Base-by-base conservation (phyloP, 1,284 basidiomycete genomes). In the Singerocomus rubriflavus region DNA sequence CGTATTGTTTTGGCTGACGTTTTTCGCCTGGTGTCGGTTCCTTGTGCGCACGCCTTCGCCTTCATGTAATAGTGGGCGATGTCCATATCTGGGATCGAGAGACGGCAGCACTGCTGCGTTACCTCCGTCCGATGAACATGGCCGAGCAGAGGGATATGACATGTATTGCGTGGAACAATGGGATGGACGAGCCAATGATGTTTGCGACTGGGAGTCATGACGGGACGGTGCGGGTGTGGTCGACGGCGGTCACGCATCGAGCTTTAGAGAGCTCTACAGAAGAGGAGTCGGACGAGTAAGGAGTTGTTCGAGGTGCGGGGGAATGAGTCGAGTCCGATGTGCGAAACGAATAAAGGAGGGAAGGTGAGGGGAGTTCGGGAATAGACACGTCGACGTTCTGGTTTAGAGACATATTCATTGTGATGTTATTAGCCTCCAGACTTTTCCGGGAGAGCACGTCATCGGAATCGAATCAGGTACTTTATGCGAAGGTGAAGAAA, bases 21-120 rank as follows among this genome's bases (percentile, higher is more conserved):
- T 32, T 30, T 21, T 31, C 21, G 21, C 21, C 21, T 21, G 21
- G 21, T 21, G 21, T 21, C 21, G 21, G 21, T 21, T 21, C 21
- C 21, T 21, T 21, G 21, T 21, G 21, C 21, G 21, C 21, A 21
- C 21, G 21, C 21, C 21, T 21, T 21, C 21, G 21, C 21, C 21
- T 21, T 21, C 4, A 4, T 21, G 21, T 21, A 21, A 16, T 49
- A 89, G 88, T 78, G 53, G 88, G 88, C 2, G 85, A 89, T 56
- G 85, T 91, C n/a, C 84, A 88, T 57, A 83, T 91, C 31, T 91
- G 88, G 88, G 88, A 91, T 60, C 80, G 82, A 46, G 84, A 88
- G 66, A 85, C 84, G 8, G 88, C 78, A 4, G 76, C 79, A 21
- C 64, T 88, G 8, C 67, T 90, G 5, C 84, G 85, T 45, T 78